These are phyloP conservation scores for Ministeria vibrans DNA, from an alignment of 78 protist species.

Conservation along the genomic window DNA sequence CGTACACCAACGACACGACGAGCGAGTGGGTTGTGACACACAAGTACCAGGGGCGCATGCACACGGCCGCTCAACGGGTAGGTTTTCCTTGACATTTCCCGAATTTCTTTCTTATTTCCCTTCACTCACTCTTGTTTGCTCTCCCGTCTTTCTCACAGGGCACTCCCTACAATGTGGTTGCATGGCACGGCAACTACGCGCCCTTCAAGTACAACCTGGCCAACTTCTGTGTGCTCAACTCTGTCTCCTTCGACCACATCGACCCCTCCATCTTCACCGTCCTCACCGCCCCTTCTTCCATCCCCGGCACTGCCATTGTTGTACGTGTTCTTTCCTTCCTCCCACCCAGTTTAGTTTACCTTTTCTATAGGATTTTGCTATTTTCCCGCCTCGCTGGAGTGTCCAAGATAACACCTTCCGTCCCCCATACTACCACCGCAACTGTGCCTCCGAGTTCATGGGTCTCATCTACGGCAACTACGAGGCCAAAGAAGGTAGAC, in stretches of 20 bases:
- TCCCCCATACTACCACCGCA: slow-evolving; percentile 92
- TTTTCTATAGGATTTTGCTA: slow-evolving; percentile 95
- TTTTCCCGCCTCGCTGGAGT: slow-evolving; percentile 89
- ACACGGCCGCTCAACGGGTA: slow-evolving; percentile 6
- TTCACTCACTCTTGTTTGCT: background rate
- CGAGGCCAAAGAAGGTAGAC: slow-evolving; percentile 82
- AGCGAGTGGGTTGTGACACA: too few relatives aligned
- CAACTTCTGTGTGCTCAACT: slow-evolving; percentile 69
- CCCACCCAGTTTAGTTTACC: too few relatives aligned
- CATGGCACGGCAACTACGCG: slow-evolving; percentile 94
- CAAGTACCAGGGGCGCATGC: slow-evolving; percentile 72
- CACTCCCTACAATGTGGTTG: slow-evolving; percentile 89
- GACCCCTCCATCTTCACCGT: slow-evolving; percentile 96
- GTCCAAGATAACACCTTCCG: slow-evolving; percentile 88
- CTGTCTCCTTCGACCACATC: slow-evolving; percentile 85
- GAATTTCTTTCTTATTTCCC: background rate
- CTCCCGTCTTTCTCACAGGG: background rate
- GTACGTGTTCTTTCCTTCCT: too few relatives aligned
- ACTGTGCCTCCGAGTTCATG: slow-evolving; percentile 91
- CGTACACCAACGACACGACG: too few relatives aligned
- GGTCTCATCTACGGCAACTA: slow-evolving; percentile 84
- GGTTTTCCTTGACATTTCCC: background rate
- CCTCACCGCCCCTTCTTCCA: slow-evolving; percentile 72
- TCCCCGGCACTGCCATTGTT: slow-evolving; percentile 80
- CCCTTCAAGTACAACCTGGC: slow-evolving; percentile 85